Evolutionary conservation across 2,329 filamentous ascomycete genomes (phyloP).

Genomic region (Uncinocarpus reesii): DNA sequence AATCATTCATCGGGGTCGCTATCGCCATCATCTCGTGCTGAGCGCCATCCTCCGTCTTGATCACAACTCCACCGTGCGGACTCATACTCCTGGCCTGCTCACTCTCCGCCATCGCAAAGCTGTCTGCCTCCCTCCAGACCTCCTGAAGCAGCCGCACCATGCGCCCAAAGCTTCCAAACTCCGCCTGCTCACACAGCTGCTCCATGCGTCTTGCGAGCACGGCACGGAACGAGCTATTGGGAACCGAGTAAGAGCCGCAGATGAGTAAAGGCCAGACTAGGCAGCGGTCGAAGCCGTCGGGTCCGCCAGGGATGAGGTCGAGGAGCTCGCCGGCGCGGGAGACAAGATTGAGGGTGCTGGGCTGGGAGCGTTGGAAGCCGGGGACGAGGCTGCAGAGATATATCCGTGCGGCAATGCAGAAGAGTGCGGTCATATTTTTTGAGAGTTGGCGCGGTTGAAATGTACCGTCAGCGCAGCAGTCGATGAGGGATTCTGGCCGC

Average conservation of each 20-base stretch:
- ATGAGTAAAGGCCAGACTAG: conserved; percentile 90
- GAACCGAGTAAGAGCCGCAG: conserved; percentile 65
- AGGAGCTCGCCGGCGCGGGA: conserved; percentile 67
- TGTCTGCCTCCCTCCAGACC: conserved; percentile 70
- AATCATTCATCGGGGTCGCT: background rate
- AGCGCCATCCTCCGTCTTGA: conserved; percentile 8
- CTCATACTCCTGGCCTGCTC: background rate
- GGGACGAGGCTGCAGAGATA: conserved; percentile 95
- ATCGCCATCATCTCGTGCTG: no score
- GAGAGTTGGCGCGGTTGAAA: conserved; percentile 74
- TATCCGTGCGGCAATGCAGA: conserved; percentile 84
- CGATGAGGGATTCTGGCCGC: conserved; percentile 50
- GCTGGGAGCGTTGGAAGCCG: conserved; percentile 66
- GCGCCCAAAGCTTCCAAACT: conserved; percentile 76
- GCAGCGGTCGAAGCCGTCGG: conserved; percentile 75
- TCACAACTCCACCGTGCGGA: conserved; percentile 18
- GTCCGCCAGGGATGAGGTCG: conserved; percentile 70
- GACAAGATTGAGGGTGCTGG: conserved; percentile 65
- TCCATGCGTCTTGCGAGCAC: conserved; percentile 67
- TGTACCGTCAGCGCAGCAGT: conserved; percentile 52
- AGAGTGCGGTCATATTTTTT: conserved; percentile 80
- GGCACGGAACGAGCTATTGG: conserved; percentile 61
- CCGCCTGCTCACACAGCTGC: conserved; percentile 64
- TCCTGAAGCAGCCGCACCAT: conserved; percentile 69
- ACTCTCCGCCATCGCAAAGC: conserved; percentile 32